Percentiles rank a stretch among this genome's conserved stretches.
phyloP scores from a whole-genome alignment of 1,284 basidiomycete genomes.

The Gymnopus androsaceus region DNA sequence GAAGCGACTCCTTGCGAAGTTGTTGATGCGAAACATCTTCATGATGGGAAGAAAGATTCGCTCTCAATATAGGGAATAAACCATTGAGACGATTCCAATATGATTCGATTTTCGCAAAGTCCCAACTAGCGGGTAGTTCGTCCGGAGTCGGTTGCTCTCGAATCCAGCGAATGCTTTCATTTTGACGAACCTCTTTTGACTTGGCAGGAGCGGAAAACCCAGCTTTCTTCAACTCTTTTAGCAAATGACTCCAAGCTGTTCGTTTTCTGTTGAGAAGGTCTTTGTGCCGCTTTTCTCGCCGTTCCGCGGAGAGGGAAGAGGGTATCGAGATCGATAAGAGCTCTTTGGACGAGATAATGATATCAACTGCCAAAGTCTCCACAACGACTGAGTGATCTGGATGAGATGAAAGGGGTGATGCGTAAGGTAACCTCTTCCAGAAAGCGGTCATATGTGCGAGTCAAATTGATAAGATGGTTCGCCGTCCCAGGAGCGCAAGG shows the following conservation, averaged over 20 bases:
- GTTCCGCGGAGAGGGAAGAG: constrained; percentile 50
- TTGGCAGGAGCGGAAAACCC: constrained; percentile 79
- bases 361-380: constrained; percentile 72
- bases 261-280: constrained; percentile 82
- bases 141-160: constrained; percentile 58
- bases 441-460: constrained; percentile 52
- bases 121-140: constrained; percentile 16
- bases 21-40: constrained; percentile 85
- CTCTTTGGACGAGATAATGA: constrained; percentile 69
- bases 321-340: constrained; percentile 61
- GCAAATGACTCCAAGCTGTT: constrained; percentile 88
- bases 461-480: constrained; percentile 46
- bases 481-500: constrained; percentile 10
- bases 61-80: constrained; percentile 70
- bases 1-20: constrained; percentile 77
- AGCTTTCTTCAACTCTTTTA: constrained; percentile 84
- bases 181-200: constrained; percentile 67
- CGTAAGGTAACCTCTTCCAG: constrained; percentile 40
- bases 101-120: constrained; percentile 50
- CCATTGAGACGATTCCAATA: constrained; percentile 78
- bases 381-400: constrained; percentile 42
- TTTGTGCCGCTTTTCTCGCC: constrained; percentile 76
- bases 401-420: constrained; percentile 45
- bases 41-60: constrained; percentile 71
- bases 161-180: constrained; percentile 68